Base-by-base conservation (phyloP, 1,284 basidiomycete species). In the Peniophora sp. region DNA sequence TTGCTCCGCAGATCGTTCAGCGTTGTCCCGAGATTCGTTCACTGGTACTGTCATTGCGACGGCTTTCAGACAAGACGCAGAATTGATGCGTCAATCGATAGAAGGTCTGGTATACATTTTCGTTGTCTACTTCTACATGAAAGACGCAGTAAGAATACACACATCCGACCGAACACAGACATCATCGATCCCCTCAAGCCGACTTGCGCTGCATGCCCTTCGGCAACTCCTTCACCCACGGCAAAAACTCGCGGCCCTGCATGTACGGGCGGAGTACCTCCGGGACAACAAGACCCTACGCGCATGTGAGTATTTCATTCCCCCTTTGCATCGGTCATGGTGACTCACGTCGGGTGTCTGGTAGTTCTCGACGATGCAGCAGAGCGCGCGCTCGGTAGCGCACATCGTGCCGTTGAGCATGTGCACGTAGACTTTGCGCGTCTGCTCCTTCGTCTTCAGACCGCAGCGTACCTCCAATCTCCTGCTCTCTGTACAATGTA, bases 321-420 rank as follows among this genome's bases (percentile, higher is more conserved):
- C 17, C 22, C 27, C 35, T 41, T 39, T 34, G 49, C 34, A 51
- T 23, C 11, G 17, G 47, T 47, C 11, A 24, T 18, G 18, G 8
- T 37, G 15, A 71, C 81, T 57, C 62, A 94, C 92, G 52, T 97
- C 93, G 0, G 86, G 78, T 1, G 94, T 98, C 72, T 99, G 97
- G 67, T 95, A 95, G 70, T 99, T 99, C 72, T 99, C 96, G n/a
- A 94, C 96, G 46, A 99, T 63, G 69, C 97, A 98, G 71, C 96
- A 98, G 24, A 99, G 73, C 1, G 96, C 92, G 42, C 96, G 87
- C 70, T 97, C 92, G 0, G 96, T 98, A 1, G 97, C 96, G 60
- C 94, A 97, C 32, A 99, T 79, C 0, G 97, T 99, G 47, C 97
- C 96, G 69, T 97, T 97, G 63, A 97, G 72, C 93, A 97, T 97